Percentiles rank a stretch among this genome's conserved stretches.
phyloP scores from a whole-genome alignment of 208 protist species.

The Leishmania gerbilli region DNA sequence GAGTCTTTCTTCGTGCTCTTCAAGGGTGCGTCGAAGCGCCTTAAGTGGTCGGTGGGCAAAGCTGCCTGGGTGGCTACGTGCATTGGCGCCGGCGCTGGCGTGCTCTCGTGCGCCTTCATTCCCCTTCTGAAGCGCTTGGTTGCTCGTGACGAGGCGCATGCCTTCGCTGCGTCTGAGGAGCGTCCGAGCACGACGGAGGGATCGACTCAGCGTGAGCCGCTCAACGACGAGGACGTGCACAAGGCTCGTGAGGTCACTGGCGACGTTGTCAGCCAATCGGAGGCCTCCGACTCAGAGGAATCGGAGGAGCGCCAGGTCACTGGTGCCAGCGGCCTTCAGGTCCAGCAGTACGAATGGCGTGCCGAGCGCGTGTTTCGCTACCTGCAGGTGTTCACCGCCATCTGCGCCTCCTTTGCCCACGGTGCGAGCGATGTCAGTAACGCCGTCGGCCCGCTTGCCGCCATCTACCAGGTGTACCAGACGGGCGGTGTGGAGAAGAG shows the following conservation, averaged over 20 bases:
- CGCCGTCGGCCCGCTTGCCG: conserved; percentile 62
- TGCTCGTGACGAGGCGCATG: conserved; percentile 11
- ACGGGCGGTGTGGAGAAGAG: conserved; percentile 24
- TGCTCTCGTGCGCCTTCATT: conserved; percentile 43
- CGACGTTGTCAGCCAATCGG: conserved; percentile 10
- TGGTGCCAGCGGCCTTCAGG: conserved; percentile 8
- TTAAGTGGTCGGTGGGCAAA: conserved; percentile 36
- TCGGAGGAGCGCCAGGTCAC: conserved; percentile 12
- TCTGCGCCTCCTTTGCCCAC: conserved; percentile 74
- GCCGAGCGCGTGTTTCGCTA: conserved; percentile 70
- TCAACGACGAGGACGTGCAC: neutral
- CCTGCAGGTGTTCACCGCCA: conserved; percentile 75
- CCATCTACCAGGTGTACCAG: conserved; percentile 61
- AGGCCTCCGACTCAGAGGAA: neutral
- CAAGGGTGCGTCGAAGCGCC: conserved; percentile 44
- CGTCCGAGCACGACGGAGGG: conserved; percentile 2
- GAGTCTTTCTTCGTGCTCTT: conserved; percentile 68
- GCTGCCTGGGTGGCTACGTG: conserved; percentile 47
- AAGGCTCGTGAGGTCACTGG: conserved; percentile 8
- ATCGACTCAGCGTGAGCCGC: neutral
- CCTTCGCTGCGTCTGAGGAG: conserved; percentile 2
- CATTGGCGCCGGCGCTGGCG: conserved; percentile 35
- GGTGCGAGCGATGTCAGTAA: conserved; percentile 79
- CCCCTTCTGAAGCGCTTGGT: conserved; percentile 39
- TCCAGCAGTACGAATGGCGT: conserved; percentile 38